Evolutionary conservation across 2,329 filamentous ascomycete genomes (phyloP), one percentile per base, ranked within the genome.

Genomic region (Colletotrichum theobromicola): DNA sequence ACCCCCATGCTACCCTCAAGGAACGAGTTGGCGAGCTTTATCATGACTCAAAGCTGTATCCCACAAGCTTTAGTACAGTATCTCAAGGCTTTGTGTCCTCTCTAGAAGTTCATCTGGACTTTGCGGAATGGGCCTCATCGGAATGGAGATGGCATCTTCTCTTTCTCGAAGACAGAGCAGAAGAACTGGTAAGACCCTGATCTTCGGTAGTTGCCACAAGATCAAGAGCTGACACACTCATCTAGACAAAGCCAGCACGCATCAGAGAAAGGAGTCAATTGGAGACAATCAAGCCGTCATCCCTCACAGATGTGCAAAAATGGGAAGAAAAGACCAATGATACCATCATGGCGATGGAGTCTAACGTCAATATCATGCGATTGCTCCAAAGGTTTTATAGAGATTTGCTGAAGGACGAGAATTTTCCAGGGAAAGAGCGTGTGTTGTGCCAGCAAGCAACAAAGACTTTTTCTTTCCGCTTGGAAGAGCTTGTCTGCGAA

Each of bases 291-390:
- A 28, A 68, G 4, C 64, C 64, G 6, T 37, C 15, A 18, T 58
- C 63, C 85, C 18, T 83, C 83, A 70, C 77, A 76, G 50, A 12
- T 16, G 68, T 87, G 15, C 85, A 87, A 67, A 78, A 75, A 46
- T 81, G 80, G 50, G 81, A 85, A 75, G 86, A 88, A 24, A 81
- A 81, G 62, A 78, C 80, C 2, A 83, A 81, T 37, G 80, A 84
- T 37, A 81, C 79, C 0, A 78, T 83, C 24, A 83, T 84, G 77
- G 77, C 83, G 2, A 71, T 87, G 4, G 79, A 85, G 26, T 78
- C 82, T 0, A 87, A 88, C 70, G 73, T 80, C 3, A 80, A 85
- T 35, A 79, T 87, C 5, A 61, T 61, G 10, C 13, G 16, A 15
- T 7, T 15, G 18, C 37, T 42, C 13, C 13, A 42, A 12, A 42